Evolutionary conservation across 176 grass and related monocot genomes (phyloP).

Genomic region (Ensete ventricosum): DNA sequence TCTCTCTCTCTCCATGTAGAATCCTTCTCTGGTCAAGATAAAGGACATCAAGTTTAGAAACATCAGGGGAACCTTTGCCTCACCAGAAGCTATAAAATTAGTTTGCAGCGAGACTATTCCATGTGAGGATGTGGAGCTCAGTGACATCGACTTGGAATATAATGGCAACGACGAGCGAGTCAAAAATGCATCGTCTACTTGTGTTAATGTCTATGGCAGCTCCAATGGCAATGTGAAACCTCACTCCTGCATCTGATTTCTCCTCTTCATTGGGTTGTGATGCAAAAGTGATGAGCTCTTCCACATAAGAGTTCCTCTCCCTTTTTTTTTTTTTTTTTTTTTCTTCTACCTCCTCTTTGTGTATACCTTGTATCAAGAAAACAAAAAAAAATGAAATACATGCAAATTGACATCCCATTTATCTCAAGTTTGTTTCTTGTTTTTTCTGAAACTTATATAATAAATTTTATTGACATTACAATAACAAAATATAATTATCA

Average conservation of each 20-base stretch:
- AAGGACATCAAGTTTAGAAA: conserved; percentile 36
- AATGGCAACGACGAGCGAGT: neutral
- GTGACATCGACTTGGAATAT: conserved; percentile 36
- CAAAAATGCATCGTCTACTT: neutral
- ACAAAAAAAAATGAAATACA: too few relatives aligned
- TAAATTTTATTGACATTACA: too few relatives aligned
- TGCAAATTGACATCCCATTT: too few relatives aligned
- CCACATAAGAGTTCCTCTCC: too few relatives aligned
- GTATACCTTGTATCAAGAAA: too few relatives aligned
- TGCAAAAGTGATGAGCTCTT: too few relatives aligned
- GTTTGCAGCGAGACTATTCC: conserved; percentile 46
- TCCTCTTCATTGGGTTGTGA: too few relatives aligned
- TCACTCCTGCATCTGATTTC: neutral
- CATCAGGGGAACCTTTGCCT: conserved; percentile 44
- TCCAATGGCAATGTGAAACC: conserved; percentile 23
- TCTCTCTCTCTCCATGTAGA: neutral
- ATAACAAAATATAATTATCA: too few relatives aligned
- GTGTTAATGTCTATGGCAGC: conserved; percentile 19
- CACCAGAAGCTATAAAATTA: conserved; percentile 38
- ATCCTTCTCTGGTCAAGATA: conserved; percentile 37
- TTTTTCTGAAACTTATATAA: too few relatives aligned
- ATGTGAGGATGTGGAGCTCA: conserved; percentile 42
- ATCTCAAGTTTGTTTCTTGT: too few relatives aligned
- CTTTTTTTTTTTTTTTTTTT: too few relatives aligned
- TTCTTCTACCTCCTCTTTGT: too few relatives aligned